Evolutionary conservation across 2,329 filamentous ascomycete genomes (phyloP), one percentile per base, ranked within the genome.

Genomic region (Aspergillus bombycis): DNA sequence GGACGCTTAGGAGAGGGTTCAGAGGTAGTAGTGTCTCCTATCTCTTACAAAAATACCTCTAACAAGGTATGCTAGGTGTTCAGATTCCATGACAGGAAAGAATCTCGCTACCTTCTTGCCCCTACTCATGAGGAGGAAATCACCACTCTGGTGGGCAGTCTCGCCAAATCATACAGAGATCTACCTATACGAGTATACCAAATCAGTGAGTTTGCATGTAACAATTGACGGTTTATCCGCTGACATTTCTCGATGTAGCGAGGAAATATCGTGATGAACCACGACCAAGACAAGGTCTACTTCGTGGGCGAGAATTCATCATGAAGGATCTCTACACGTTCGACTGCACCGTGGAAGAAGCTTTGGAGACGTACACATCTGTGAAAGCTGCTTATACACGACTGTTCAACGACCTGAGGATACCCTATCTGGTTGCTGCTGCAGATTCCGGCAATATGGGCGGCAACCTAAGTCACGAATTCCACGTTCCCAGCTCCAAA

Each of bases 261-360:
- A 87, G 94, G 54, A 99, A 99, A 78, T 99, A 98, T 74, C 88
- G 95, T 56, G 95, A 99, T 79, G 95, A 99, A 78, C 86, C 90
- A 62, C 86, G 95, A 30, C 95, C 95, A 23, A 87, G 95, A 36
- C 92, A 96, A 70, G 95, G 95, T 14, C 83, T 99, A 2, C 82
- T 99, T 10, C 89, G 95, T 11, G 91, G 92, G 0, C 89, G 93
- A 65, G 95, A 99, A 73, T 99, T 99, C 72, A 80, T 93, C 70
- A 99, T 99, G 95, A 99, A 99, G 78, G 95, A 99, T 77, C 85
- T 99, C 1, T 99, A 99, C 76, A 97, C 94, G 0, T 99, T 99
- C 73, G 95, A 99, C 73, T 80, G 84, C 41, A 89, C 85, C 4
- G 75, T 83, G 0, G 79, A 86, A 30, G 81, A 86, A n/a, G 94